Conservation (phyloP, 805 yeast species). For the Candida ulmi region DNA sequence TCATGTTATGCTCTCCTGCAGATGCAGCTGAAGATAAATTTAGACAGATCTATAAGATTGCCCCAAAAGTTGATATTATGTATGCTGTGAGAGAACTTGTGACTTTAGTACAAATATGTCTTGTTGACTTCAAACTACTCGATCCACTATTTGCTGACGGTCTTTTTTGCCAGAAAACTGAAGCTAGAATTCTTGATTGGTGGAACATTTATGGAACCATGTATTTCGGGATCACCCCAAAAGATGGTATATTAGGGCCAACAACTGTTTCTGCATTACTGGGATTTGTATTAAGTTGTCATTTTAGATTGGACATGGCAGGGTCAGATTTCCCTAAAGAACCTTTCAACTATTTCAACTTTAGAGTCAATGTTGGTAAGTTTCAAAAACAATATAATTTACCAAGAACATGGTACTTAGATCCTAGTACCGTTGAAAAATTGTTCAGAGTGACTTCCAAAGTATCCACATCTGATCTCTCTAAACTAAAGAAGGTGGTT, state of each 20-base stretch:
- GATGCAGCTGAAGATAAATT: constrained; percentile 81
- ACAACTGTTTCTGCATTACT: constrained; percentile 73
- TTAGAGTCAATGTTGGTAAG: constrained; percentile 60
- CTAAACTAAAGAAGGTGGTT: constrained; percentile 58
- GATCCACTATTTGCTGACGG: constrained; percentile 78
- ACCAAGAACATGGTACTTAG: constrained; percentile 47
- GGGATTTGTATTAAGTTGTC: constrained; percentile 67
- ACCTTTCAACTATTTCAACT: constrained; percentile 70
- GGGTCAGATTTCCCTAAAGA: constrained; percentile 71
- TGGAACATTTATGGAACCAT: constrained; percentile 70
- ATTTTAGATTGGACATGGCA: constrained; percentile 57
- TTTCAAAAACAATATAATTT: constrained; percentile 71
- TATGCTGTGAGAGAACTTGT: constrained; percentile 50
- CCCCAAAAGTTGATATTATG: constrained; percentile 26
- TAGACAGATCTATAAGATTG: constrained; percentile 62
- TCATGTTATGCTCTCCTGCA: constrained; percentile 64
- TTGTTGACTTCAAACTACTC: constrained; percentile 72
- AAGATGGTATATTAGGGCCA: constrained; percentile 54
- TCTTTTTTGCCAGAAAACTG: constrained; percentile 71
- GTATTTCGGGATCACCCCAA: constrained; percentile 31
- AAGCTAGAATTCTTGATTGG: constrained; percentile 68
- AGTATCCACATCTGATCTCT: constrained; percentile 35
- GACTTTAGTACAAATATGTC: constrained; percentile 64
- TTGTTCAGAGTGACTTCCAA: constrained; percentile 43
- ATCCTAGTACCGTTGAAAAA: constrained; percentile 47